Percentiles rank a stretch among this genome's conserved stretches.
Conservation (phyloP, 305 asterid species). For the Fraxinus latifolia region DNA sequence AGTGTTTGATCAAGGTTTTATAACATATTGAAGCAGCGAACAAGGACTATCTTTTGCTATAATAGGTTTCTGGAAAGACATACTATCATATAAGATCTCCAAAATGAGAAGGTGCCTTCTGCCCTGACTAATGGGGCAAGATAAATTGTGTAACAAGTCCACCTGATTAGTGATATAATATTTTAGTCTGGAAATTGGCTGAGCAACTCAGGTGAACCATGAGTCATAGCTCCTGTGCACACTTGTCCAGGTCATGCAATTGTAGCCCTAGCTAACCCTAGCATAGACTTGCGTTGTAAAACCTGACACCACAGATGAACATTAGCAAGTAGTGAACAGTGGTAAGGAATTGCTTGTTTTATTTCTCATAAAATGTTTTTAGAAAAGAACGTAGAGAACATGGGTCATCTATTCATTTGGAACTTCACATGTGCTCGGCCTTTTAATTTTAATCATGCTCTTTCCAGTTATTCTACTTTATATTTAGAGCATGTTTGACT, state of each 20-base stretch:
- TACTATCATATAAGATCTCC: neutral
- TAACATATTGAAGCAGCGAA: neutral
- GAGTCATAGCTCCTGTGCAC: neutral
- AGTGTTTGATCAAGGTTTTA: neutral
- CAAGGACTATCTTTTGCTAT: neutral
- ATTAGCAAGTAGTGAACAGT: neutral
- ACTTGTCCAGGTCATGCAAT: neutral
- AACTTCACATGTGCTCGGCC: neutral
- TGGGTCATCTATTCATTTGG: neutral
- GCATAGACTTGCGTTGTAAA: neutral
- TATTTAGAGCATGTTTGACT: neutral
- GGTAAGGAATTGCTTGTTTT: neutral
- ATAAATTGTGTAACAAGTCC: neutral
- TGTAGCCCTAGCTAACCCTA: neutral
- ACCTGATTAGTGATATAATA: neutral
- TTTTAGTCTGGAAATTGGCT: neutral
- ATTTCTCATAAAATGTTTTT: neutral
- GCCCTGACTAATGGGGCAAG: neutral
- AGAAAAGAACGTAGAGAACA: neutral
- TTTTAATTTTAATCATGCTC: neutral
- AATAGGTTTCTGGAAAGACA: neutral
- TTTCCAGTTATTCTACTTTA: neutral
- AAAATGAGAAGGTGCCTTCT: neutral
- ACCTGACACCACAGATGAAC: neutral
- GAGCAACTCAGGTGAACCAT: neutral